Base-by-base conservation (phyloP, 257 asterid genomes). In the Verbascum thapsus region DNA sequence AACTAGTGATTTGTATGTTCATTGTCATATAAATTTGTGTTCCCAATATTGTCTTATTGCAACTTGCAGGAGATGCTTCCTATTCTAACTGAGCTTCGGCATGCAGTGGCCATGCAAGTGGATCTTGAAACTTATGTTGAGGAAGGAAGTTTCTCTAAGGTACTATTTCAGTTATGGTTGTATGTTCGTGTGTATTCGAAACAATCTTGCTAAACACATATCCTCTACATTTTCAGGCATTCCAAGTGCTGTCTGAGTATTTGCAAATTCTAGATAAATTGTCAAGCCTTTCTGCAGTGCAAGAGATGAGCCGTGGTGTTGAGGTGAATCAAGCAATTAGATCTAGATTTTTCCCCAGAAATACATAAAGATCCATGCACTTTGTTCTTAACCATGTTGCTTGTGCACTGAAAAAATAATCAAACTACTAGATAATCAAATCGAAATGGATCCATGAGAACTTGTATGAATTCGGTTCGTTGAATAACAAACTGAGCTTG, bases 121-220 rank as follows among this genome's bases (percentile, higher is more conserved):
- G 69, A 75, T 76, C 98, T 94, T 76, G 98, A 94, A 80, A 80
- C 83, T 78, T 88, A 62, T 74, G 91, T 94, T 54, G 88, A 78
- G 78, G 88, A 87, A 75, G 95, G 88, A 64, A 86, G 77, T 76
- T 94, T 90, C 79, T 85, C 95, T 44, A 84, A 94, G 99, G 99
- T 90, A 60, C 58, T 57, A 20, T 75, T 72, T 66, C 58, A 26
- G 51, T 63, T 66, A 61, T 32, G 42, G 18, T 17, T 49, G 41
- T 50, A 35, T 35, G 20, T 53, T 55, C 55, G 44, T 57, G n/a
- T 39, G 54, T 60, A 18, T 41, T 57, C 32, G 62, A 54, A 58
- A 59, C 42, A 15, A 60, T 65, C 22, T 10, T 66, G 56, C 78
- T 73, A 40, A 81, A 70, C 37, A n/a, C 7, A 17, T 70, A 49